Evolutionary conservation across 129 eudicot genomes (phyloP).

Genomic region (Flaveria bidentis): DNA sequence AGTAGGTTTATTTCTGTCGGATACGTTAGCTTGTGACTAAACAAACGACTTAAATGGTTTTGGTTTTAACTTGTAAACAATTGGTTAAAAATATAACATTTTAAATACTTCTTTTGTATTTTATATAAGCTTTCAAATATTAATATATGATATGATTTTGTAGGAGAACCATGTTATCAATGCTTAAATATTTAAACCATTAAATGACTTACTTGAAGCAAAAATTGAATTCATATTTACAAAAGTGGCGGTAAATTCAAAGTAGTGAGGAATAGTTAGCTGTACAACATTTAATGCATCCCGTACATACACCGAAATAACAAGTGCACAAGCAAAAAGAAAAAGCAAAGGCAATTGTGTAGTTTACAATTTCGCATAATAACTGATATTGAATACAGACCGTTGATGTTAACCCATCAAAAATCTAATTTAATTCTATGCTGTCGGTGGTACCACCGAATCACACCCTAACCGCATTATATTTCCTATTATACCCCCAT

Average conservation of each 20-base stretch:
- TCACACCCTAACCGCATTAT: background rate
- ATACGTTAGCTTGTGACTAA: background rate
- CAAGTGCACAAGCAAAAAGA: background rate
- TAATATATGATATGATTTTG: too few relatives aligned
- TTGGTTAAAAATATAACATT: too few relatives aligned
- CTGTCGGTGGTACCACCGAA: too few relatives aligned
- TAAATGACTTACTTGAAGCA: background rate
- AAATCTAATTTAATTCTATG: too few relatives aligned
- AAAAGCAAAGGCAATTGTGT: background rate
- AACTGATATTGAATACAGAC: background rate
- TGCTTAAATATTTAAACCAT: background rate
- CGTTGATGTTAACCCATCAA: conserved; percentile 20
- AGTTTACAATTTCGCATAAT: background rate
- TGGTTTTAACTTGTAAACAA: too few relatives aligned
- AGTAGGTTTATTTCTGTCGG: too few relatives aligned
- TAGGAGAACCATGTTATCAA: background rate
- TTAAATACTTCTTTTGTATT: too few relatives aligned
- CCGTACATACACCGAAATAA: background rate
- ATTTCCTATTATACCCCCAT: conserved; percentile 27
- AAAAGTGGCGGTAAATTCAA: background rate
- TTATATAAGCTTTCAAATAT: too few relatives aligned
- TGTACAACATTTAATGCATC: background rate
- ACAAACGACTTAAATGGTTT: background rate
- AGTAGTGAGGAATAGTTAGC: background rate
- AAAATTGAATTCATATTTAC: background rate